Conservation (phyloP, 352 stramenopile genomes). For the Phytophthora cajani region DNA sequence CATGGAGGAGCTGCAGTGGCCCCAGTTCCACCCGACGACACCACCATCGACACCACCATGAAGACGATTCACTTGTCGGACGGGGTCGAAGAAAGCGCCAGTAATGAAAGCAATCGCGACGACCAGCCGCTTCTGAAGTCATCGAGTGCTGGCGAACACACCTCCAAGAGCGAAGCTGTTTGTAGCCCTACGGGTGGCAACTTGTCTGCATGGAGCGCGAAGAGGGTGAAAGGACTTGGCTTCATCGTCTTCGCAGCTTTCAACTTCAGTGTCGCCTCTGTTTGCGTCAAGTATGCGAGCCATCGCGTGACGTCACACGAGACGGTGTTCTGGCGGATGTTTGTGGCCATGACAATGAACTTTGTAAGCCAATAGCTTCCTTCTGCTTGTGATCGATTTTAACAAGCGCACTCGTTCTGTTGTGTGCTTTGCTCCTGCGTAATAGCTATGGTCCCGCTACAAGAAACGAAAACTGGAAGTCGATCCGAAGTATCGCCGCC, state of each 20-base stretch:
- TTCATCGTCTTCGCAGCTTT: conserved; percentile 8
- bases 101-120: not conserved
- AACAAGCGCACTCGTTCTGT: not conserved
- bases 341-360: not conserved
- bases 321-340: conserved; percentile 5
- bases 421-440: not conserved
- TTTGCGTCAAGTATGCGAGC: conserved; percentile 1
- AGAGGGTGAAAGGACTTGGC: not conserved
- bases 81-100: not conserved
- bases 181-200: not conserved
- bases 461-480: conserved; percentile 3
- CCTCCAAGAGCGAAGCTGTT: not conserved
- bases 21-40: not conserved
- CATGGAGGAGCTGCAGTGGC: not conserved
- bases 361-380: not conserved
- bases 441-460: conserved; percentile 1
- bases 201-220: not conserved
- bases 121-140: not conserved
- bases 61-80: not conserved
- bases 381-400: not conserved
- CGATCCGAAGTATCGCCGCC: conserved; percentile 3
- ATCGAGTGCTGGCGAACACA: not conserved
- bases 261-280: conserved; percentile 1
- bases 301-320: conserved; percentile 2
- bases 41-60: no score